These are phyloP conservation scores for Populus hybrid DNA, from an alignment of 441 rosid genomes.

Conservation along the genomic window DNA sequence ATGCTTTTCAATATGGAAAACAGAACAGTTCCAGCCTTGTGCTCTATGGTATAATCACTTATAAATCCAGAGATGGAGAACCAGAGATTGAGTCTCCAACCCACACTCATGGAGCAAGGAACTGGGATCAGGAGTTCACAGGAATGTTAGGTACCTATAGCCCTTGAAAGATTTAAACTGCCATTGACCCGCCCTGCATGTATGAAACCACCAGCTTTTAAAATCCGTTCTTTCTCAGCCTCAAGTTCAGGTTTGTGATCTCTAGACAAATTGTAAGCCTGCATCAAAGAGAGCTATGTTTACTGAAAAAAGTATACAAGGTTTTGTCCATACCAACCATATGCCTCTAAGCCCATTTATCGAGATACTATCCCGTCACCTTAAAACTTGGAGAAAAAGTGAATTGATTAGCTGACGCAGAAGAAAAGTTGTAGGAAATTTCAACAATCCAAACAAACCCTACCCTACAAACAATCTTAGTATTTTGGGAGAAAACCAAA, in stretches of 20 bases:
- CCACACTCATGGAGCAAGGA: neutral
- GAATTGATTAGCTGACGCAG: neutral
- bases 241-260: slow-evolving; percentile 99
- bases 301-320: neutral
- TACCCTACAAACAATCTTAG: neutral
- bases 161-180: slow-evolving; percentile 89
- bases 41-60: neutral
- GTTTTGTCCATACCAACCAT: neutral
- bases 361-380: neutral
- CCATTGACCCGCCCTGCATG: slow-evolving; percentile 96
- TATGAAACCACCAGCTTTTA: slow-evolving; percentile 95
- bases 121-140: neutral
- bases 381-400: neutral
- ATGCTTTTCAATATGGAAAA: neutral
- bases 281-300: slow-evolving; percentile 15
- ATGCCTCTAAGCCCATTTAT: neutral
- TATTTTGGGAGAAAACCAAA: neutral
- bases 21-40: neutral
- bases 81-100: neutral
- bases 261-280: slow-evolving; percentile 84
- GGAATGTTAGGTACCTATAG: slow-evolving; percentile 59
- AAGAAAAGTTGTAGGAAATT: neutral
- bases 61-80: neutral
- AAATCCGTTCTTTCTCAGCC: slow-evolving; percentile 82
- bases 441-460: neutral